Evolutionary conservation across 2,329 filamentous ascomycete species (phyloP).

Genomic region (Talaromyces rugulosus): DNA sequence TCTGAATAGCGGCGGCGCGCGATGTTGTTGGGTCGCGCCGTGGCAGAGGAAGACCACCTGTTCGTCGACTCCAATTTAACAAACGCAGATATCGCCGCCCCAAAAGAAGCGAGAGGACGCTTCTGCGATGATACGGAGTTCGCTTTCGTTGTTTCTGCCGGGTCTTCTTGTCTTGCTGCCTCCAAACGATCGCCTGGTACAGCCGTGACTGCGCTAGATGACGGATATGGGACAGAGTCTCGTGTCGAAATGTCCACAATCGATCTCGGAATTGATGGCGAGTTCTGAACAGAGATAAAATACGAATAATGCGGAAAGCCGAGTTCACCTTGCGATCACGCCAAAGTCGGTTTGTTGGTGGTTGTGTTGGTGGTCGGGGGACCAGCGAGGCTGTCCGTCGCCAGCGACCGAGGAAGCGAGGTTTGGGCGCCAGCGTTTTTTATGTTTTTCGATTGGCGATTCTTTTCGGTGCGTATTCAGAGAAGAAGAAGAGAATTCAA

Average conservation of each 20-base stretch:
- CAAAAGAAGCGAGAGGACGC: slow-evolving; percentile 38
- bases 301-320: slow-evolving; percentile 46
- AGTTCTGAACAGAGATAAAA: slow-evolving; percentile 63
- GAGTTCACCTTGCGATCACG: slow-evolving; percentile 19
- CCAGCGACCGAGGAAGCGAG: slow-evolving; percentile 12
- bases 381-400: slow-evolving; percentile 7
- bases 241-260: slow-evolving; percentile 67
- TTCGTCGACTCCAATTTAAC: slow-evolving; percentile 5
- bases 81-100: slow-evolving; percentile 21
- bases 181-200: slow-evolving; percentile 67
- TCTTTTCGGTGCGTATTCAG: background rate
- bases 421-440: slow-evolving; percentile 11
- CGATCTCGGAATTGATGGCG: slow-evolving; percentile 62
- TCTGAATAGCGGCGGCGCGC: slow-evolving; percentile 5
- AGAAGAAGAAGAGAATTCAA: background rate
- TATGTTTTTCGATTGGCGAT: background rate
- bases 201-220: slow-evolving; percentile 70
- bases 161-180: slow-evolving; percentile 39
- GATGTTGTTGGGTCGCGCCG: slow-evolving; percentile 12
- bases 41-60: slow-evolving; percentile 5
- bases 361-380: background rate
- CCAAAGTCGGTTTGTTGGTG: slow-evolving; percentile 3
- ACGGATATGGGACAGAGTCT: slow-evolving; percentile 68
- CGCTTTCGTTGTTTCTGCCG: slow-evolving; percentile 38
- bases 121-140: slow-evolving; percentile 29